Conservation (phyloP, 352 stramenopile species). For the Phytophthora brassicae region DNA sequence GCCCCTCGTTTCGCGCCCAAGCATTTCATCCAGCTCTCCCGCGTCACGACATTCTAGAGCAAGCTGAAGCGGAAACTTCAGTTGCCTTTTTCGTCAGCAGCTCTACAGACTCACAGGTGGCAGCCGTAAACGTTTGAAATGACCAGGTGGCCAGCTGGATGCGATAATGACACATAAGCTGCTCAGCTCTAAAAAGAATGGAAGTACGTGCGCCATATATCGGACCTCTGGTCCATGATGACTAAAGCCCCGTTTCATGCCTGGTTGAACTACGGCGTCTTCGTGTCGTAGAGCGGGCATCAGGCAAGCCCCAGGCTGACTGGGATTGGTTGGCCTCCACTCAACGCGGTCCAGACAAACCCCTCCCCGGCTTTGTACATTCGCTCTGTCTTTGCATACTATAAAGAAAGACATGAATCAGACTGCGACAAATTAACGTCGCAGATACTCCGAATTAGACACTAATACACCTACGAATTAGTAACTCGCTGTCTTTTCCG, state of each 20-base stretch:
- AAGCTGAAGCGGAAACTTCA: not conserved
- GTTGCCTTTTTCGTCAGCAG: not conserved
- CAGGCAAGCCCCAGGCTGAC: not conserved
- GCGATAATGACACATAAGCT: no score
- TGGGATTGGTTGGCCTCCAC: not conserved
- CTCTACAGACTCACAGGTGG: not conserved
- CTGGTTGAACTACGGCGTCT: conserved; percentile 7
- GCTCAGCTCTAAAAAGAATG: no score
- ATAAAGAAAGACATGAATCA: conserved; percentile 31
- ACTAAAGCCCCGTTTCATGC: not conserved
- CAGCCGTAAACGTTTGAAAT: not conserved
- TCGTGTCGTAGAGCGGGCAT: conserved; percentile 8
- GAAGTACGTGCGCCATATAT: not conserved
- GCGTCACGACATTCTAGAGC: not conserved
- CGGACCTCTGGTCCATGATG: not conserved
- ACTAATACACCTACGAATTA: conserved; percentile 6
- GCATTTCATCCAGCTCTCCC: not conserved
- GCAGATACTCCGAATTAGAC: conserved; percentile 8
- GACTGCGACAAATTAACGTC: not conserved
- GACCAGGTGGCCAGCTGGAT: not conserved
- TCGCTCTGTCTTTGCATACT: not conserved
- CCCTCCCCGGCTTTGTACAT: not conserved
- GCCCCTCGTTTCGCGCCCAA: not conserved
- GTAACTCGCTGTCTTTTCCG: conserved; percentile 1
- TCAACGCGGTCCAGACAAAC: not conserved